Evolutionary conservation across 1,284 basidiomycete species (phyloP), one percentile per base, ranked within the genome.

Genomic region (Irpex rosettiformis): DNA sequence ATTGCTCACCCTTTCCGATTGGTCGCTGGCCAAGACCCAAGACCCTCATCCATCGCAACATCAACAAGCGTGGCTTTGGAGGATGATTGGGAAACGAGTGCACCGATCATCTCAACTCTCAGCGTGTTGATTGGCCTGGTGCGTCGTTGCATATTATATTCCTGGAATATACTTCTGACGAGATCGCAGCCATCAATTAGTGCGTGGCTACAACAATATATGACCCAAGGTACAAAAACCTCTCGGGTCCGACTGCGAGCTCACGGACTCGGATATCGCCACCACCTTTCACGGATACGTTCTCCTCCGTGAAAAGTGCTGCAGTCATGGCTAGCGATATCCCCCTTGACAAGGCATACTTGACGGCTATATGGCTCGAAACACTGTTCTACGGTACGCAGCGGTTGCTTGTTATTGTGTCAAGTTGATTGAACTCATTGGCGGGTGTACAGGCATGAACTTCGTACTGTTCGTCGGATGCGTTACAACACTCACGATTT

Each of bases 331-430:
- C 62, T 4, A 64, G 55, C 21, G 58, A 59, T 13, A 69, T 73
- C 30, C 60, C 71, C 0, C 66, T 74, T 30, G 72, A 72, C 64
- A 72, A 70, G 59, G 72, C 72, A 6, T 74, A 74, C 59, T 66
- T 74, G 40, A 67, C 70, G 3, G 72, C 72, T 27, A 74, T 73
- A 42, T 74, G 72, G 72, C 70, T 74, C 11, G 72, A 74, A 63
- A 73, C 72, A 3, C 60, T 74, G 22, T 70, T 74, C 58, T 74
- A 73, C 57, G 72, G 72, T 71, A 54, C 24, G 67, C 56, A n/a
- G 21, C 28, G n/a, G 13, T 24, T 27, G n/a, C n/a, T n/a, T n/a
- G n/a, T 28, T n/a, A 33, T 33, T 51, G 25, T 56, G 21, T 40
- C 33, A 16, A 13, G 13, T 16, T n/a, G n/a, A 40, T 40, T 40